phyloP scores from a whole-genome alignment of 305 asterid genomes.

The Nicotiana rustica region DNA sequence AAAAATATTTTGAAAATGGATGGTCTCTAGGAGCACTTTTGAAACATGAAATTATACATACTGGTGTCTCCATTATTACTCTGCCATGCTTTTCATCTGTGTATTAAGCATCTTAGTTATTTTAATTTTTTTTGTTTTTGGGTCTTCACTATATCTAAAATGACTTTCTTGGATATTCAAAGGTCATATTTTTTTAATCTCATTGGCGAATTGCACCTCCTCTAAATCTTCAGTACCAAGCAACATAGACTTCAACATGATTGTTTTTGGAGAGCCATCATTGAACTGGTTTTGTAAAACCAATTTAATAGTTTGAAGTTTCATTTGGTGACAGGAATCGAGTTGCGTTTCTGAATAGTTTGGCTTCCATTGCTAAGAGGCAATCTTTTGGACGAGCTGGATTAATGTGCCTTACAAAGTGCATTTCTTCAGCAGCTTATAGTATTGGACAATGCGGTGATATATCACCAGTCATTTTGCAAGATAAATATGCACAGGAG shows the following conservation, averaged over 20 bases:
- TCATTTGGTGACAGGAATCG: conserved; percentile 47
- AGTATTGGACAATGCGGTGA: conserved; percentile 49
- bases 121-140: neutral
- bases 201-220: neutral
- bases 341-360: conserved; percentile 63
- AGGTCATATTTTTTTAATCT: neutral
- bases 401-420: conserved; percentile 83
- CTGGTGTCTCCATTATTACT: neutral
- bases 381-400: conserved; percentile 93
- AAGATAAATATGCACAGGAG: conserved; percentile 47
- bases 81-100: conserved; percentile 10
- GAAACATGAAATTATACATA: too few species aligned
- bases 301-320: conserved; percentile 24
- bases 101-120: neutral
- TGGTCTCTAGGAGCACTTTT: too few species aligned
- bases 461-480: conserved; percentile 47
- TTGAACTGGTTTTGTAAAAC: conserved; percentile 14
- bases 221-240: conserved; percentile 5
- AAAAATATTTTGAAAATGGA: too few species aligned
- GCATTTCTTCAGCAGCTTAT: conserved; percentile 83
- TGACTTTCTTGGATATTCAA: conserved; percentile 18
- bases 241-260: neutral
- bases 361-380: conserved; percentile 67
- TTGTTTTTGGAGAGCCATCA: neutral
- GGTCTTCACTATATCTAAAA: neutral